Evolutionary conservation across 2,329 filamentous ascomycete species (phyloP), one percentile per base, ranked within the genome.

Genomic region (Beauveria asiatica): DNA sequence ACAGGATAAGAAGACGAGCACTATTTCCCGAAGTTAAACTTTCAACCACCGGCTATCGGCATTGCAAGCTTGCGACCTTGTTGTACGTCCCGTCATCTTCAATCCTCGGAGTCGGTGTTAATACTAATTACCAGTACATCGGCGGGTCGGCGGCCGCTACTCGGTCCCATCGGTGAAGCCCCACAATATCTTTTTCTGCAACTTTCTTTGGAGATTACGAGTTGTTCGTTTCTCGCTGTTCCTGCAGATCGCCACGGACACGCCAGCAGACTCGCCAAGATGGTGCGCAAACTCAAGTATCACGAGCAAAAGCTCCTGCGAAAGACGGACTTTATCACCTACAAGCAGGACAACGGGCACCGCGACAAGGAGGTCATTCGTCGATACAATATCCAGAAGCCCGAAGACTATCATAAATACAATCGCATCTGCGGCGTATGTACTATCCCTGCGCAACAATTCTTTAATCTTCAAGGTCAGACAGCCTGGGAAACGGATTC

Each of bases 251-350:
- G 45, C 41, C 45, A 54, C 30, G 25, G 25, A 59, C 50, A 50
- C 25, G 56, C 37, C 27, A 57, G 23, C 59, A 61, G 11, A 51
- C 25, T 21, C 23, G 60, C 27, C 72, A 82, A 66, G 25, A 97
- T 97, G 94, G 91, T 96, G 67, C 88, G 94, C 68, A 92, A 96
- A 80, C 85, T 99, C 72, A 97, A 97, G 78, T 85, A 96, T 76
- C 93, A 97, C 77, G 94, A 99, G 85, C 86, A 94, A 73, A 95
- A 94, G 82, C 88, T 97, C 72, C 84, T 97, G 69, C 93, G 93
- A 72, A 84, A 83, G 75, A 92, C 94, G 75, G 92, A 99, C 78
- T 96, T 99, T 76, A 87, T 92, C 73, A 94, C 88, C 70, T 96
- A 93, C 81, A 94, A 94, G 76, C 86, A 86, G 70, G 92, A 97